Base-by-base conservation (phyloP, 2,329 filamentous ascomycete species). In the Cadophora sp. region DNA sequence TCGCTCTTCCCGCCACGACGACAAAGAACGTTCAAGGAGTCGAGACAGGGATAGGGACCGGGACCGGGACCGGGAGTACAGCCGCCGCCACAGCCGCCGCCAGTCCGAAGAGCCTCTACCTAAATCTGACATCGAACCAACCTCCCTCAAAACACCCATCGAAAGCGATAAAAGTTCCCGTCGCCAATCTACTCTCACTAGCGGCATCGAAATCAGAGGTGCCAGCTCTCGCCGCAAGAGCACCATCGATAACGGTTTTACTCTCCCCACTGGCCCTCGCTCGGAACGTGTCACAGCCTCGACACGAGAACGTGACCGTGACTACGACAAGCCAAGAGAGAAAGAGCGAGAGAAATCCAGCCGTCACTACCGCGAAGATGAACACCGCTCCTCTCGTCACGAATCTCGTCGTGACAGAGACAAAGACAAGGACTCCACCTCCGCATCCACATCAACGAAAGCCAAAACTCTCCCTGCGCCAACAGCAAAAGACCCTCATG, bases 31-130 rank as follows among this genome's bases (percentile, higher is more conserved):
- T 58, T 79, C 78, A 47, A 78, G 83, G 53, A 80, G 83, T 63
- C 78, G 82, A 72, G 78, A 83, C 68, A 79, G 84, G 45, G 82
- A 87, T 55, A 81, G 71, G n/a, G 68, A 67, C 55, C 81, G 84
- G 45, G 82, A 87, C 56, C 81, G 71, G n/a, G 68, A 67, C 55
- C 81, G 71, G 5, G 72, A 72, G 11, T 67, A 74, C 66, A 72
- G 73, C 60, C 73, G 73, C 55, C 71, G 70, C 50, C 72, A 73
- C 62, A 70, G 71, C 53, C 75, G 72, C 22, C 71, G 71, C 48
- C 64, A 65, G 20, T 73, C 71, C 43, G 70, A 72, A 59, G 74
- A 74, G 50, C 45, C 65, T 47, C 20, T 24, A 43, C 20, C 47
- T 24, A 59, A 66, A 48, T 55, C 64, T n/a, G 64, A 56, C 36